Conservation (phyloP, 257 asterid genomes). For the Solanum tarapatanum region DNA sequence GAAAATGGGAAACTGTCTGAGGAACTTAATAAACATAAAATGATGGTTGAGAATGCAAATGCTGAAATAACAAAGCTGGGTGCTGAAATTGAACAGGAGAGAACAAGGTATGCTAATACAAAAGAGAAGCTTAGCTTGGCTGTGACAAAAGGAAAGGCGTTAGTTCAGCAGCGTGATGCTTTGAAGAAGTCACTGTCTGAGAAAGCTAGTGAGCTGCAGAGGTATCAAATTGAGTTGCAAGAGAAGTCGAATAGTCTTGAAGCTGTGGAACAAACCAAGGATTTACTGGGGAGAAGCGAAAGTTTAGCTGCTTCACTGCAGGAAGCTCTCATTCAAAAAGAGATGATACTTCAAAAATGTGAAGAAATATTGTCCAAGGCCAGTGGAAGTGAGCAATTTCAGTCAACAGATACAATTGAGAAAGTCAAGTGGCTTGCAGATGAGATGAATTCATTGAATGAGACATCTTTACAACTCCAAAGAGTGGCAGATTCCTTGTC, state of each 20-base stretch:
- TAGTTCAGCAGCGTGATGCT: slow-evolving; percentile 86
- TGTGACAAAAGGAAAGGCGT: slow-evolving; percentile 95
- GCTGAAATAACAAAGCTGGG: slow-evolving; percentile 48
- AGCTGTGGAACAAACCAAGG: slow-evolving; percentile 50
- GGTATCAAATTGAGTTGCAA: slow-evolving; percentile 42
- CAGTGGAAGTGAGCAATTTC: slow-evolving; percentile 28
- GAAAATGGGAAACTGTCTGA: slow-evolving; percentile 51
- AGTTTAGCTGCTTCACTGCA: slow-evolving; percentile 38
- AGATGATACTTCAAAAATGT: slow-evolving; percentile 43
- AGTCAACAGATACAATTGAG: slow-evolving; percentile 42
- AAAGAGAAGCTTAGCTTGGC: slow-evolving; percentile 98
- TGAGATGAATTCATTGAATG: slow-evolving; percentile 47
- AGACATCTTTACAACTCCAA: slow-evolving; percentile 34
- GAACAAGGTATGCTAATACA: slow-evolving; percentile 53
- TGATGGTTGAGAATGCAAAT: slow-evolving; percentile 37
- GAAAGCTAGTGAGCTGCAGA: slow-evolving; percentile 60
- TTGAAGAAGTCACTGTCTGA: slow-evolving; percentile 75
- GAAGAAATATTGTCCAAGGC: slow-evolving; percentile 50
- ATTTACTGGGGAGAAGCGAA: slow-evolving; percentile 39
- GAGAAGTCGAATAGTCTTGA: slow-evolving; percentile 66
- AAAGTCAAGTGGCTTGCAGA: slow-evolving; percentile 56
- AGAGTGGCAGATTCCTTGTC: slow-evolving; percentile 34
- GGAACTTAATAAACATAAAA: slow-evolving; percentile 47
- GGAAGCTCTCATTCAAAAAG: slow-evolving; percentile 63
- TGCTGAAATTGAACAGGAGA: slow-evolving; percentile 79